phyloP scores from a whole-genome alignment of 2,329 filamentous ascomycete species.

The Colletotrichum zoysiae region DNA sequence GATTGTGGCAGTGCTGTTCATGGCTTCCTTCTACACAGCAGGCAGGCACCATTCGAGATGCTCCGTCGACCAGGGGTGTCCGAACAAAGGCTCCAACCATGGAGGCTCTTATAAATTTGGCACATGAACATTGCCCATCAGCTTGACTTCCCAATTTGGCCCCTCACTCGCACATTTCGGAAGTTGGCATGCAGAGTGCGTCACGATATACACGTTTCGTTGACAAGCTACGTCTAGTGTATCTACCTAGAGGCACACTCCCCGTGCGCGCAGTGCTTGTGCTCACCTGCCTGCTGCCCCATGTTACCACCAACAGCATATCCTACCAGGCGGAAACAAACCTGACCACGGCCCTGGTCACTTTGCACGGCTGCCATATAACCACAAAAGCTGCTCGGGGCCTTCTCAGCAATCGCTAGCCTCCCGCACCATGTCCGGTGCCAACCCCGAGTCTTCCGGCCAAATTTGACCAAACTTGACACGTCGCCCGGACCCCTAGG shows the following conservation, averaged over 20 bases:
- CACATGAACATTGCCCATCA: not conserved
- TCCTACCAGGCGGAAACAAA: constrained; percentile 27
- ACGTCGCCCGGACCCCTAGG: constrained; percentile 6
- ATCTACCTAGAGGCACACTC: constrained; percentile 23
- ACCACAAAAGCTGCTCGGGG: constrained; percentile 14
- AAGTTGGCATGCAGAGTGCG: constrained; percentile 12
- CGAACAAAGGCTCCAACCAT: not conserved
- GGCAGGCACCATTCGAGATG: constrained; percentile 14
- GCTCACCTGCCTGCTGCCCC: constrained; percentile 15
- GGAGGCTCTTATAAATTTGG: not conserved
- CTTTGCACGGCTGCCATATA: not conserved
- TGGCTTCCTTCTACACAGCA: constrained; percentile 1
- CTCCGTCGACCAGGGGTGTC: not conserved
- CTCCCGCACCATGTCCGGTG: constrained; percentile 8
- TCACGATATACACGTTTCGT: constrained; percentile 36
- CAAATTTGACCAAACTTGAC: constrained; percentile 14
- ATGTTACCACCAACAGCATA: constrained; percentile 22
- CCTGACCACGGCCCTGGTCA: constrained; percentile 5
- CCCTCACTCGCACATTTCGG: not conserved
- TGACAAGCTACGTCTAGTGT: constrained; percentile 28
- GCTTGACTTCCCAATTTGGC: not conserved
- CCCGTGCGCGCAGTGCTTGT: constrained; percentile 7
- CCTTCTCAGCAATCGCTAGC: constrained; percentile 23
- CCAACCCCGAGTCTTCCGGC: constrained; percentile 33
- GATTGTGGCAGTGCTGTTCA: constrained; percentile 30